Evolutionary conservation across 768 basidiomycete species (phyloP).

Genomic region (Tylopilus balloui): DNA sequence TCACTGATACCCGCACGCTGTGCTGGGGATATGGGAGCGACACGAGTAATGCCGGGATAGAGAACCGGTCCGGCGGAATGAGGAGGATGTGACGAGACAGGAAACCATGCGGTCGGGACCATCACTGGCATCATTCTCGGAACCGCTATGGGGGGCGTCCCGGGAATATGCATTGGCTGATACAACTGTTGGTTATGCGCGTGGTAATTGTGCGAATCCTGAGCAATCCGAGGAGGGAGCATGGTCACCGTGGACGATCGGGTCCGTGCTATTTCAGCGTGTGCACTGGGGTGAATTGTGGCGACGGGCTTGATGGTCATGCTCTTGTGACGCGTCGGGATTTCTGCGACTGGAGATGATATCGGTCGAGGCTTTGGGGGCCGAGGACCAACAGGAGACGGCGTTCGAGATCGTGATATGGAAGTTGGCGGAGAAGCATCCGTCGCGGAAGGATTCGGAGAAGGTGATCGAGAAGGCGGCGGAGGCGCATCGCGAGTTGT

Average conservation of each 20-base stretch:
- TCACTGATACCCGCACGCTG: constrained; percentile 4
- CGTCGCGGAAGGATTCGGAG: constrained; percentile 17
- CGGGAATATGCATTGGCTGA: constrained; percentile 28
- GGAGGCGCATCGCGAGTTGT: constrained; percentile 26
- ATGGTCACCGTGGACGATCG: constrained; percentile 30
- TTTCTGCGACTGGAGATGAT: constrained; percentile 27
- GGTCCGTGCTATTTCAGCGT: constrained; percentile 22
- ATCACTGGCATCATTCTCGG: constrained; percentile 4
- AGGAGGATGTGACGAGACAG: constrained; percentile 6
- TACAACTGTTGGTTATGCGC: constrained; percentile 32
- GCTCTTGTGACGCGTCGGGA: constrained; percentile 30
- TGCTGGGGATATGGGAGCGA: constrained; percentile 11
- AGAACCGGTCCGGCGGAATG: constrained; percentile 14
- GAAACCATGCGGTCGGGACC: constrained; percentile 17
- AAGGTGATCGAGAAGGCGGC: constrained; percentile 29
- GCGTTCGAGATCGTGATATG: constrained; percentile 38
- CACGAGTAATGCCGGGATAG: constrained; percentile 11
- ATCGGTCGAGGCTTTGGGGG: constrained; percentile 30
- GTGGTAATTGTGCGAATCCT: constrained; percentile 31
- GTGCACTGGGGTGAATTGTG: constrained; percentile 10
- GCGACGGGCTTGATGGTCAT: constrained; percentile 26
- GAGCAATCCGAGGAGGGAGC: constrained; percentile 20
- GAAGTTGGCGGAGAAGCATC: constrained; percentile 17
- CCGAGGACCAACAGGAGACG: constrained; percentile 52
- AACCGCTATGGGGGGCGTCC: constrained; percentile 12